Evolutionary conservation across 352 stramenopile genomes (phyloP), one percentile per base, ranked within the genome.

Genomic region (Globisporangium polare): DNA sequence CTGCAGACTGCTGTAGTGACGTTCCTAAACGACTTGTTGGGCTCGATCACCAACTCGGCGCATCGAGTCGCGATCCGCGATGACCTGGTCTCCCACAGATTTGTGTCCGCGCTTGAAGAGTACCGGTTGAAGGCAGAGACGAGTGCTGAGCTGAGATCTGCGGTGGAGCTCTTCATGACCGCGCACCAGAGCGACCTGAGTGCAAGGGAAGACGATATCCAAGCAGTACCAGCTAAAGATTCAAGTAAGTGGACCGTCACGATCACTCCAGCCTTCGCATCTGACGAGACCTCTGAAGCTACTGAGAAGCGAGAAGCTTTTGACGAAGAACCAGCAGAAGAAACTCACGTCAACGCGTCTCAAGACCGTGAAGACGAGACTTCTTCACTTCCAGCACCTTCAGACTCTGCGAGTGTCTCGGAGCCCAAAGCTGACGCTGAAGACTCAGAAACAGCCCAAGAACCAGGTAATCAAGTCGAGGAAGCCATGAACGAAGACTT

Each of bases 1-100:
- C 58, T 71, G 33, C 67, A 75, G 37, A 41, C 74, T 29, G 69
- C 64, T 10, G 63, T 75, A 0, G 20, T 88, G 10, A 75, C 68
- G 43, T 89, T 90, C 35, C 12, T 89, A 20, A 85, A 85, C 47
- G 51, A 55, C 0, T 54, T 89, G 5, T 26, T 89, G 20, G 72
- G 71, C 43, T 68, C 63, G 26, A 81, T 68, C 12, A 51, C 69
- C 0, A 63, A 73, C 13, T 39, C 39, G n/a, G 62, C 63, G 0
- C 67, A 78, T 26, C 66, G 74, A 17, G 45, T 61, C 1, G 63
- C 58, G 8, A 74, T 89, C n/a, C 74, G 68, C 7, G 71, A 85
- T 29, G 77, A 86, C 37, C 58, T 90, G 24, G 65, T 63, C 5
- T 57, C 63, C 20, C 35, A 58, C 12, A 66, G 77, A 13, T 70